phyloP scores from a whole-genome alignment of 768 basidiomycete species.

The Serendipita sp. region DNA sequence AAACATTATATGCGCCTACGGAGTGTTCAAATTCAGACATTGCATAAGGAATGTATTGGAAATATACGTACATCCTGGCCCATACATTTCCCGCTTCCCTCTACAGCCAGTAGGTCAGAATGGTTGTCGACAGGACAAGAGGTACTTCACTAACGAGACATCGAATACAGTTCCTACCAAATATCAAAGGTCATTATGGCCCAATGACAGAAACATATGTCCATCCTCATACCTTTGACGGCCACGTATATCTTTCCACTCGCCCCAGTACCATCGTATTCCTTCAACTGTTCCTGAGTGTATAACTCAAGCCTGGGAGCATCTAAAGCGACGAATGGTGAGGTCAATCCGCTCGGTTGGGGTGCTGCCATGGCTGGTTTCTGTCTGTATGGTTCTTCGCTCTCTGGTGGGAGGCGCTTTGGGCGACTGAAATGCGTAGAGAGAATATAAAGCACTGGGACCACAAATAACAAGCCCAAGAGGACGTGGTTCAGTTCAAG shows the following conservation, averaged over 20 bases:
- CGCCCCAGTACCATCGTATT: slow-evolving; percentile 52
- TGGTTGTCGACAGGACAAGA: not conserved
- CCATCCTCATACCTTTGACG: slow-evolving; percentile 54
- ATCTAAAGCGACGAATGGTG: not conserved
- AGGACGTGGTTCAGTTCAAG: not conserved
- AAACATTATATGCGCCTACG: not conserved
- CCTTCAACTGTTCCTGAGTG: slow-evolving; percentile 46
- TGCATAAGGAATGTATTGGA: not conserved
- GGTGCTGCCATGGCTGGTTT: not conserved
- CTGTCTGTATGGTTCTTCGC: slow-evolving; percentile 1
- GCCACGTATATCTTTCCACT: slow-evolving; percentile 71
- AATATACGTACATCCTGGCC: slow-evolving; percentile 34
- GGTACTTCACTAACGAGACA: slow-evolving; percentile 25
- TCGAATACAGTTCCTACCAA: slow-evolving; percentile 70
- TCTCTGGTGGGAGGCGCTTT: not conserved
- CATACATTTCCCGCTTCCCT: slow-evolving; percentile 75
- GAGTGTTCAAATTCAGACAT: not conserved
- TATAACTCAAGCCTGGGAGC: slow-evolving; percentile 65
- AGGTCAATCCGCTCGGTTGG: not conserved
- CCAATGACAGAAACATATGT: not conserved
- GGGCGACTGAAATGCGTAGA: not conserved
- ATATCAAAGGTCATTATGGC: not conserved
- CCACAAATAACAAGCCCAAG: not conserved
- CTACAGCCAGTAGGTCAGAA: slow-evolving; percentile 16
- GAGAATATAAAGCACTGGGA: not conserved